Evolutionary conservation across 768 basidiomycete species (phyloP).

Genomic region (Xanthoconium stramineum): DNA sequence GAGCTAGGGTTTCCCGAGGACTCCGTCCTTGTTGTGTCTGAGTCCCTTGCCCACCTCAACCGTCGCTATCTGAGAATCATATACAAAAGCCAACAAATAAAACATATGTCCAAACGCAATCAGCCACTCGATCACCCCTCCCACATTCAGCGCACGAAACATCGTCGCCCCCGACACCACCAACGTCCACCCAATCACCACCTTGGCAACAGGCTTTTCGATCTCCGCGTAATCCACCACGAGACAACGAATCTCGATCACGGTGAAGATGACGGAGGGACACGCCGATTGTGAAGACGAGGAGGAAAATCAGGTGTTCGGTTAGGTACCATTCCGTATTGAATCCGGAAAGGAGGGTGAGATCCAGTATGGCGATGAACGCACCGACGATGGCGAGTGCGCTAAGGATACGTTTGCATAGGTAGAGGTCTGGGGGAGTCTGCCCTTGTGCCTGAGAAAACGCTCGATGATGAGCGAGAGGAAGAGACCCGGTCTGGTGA

Average conservation of each 20-base stretch:
- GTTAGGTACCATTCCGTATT: slow-evolving; percentile 54
- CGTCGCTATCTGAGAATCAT: slow-evolving; percentile 63
- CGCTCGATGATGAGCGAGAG: slow-evolving; percentile 60
- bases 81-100: slow-evolving; percentile 70
- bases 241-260: slow-evolving; percentile 68
- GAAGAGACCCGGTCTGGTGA: slow-evolving; percentile 63
- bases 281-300: slow-evolving; percentile 73
- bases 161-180: slow-evolving; percentile 53
- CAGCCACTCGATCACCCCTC: slow-evolving; percentile 71
- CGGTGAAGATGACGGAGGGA: slow-evolving; percentile 68
- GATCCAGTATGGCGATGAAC: slow-evolving; percentile 58
- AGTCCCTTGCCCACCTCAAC: not conserved
- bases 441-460: slow-evolving; percentile 62
- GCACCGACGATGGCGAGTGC: slow-evolving; percentile 59
- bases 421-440: slow-evolving; percentile 59
- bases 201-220: slow-evolving; percentile 57
- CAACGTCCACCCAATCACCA: slow-evolving; percentile 52
- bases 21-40: not conserved
- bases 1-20: not conserved
- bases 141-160: slow-evolving; percentile 46
- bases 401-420: slow-evolving; percentile 51
- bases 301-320: slow-evolving; percentile 58
- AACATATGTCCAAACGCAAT: slow-evolving; percentile 72
- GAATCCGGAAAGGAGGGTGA: slow-evolving; percentile 68
- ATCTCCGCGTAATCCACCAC: slow-evolving; percentile 50